Evolutionary conservation across 768 basidiomycete species (phyloP), one percentile per base, ranked within the genome.

Genomic region (Boletus subcaerulescens): DNA sequence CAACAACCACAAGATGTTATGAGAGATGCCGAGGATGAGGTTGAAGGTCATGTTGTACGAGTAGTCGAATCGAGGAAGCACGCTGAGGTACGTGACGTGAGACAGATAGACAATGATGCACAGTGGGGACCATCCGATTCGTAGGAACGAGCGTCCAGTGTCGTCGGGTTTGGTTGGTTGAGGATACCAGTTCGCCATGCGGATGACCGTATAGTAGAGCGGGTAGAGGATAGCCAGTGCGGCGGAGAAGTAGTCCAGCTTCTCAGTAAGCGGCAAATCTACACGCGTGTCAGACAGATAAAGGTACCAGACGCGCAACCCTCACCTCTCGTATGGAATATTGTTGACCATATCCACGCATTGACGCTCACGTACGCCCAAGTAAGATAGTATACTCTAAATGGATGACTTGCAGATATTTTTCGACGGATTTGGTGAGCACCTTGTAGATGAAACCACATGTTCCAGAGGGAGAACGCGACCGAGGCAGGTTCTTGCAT

Each of bases 401-500:
- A 86, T 0, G 89, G 87, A 65, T 93, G 88, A 2, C 64, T 69
- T 2, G 67, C 61, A 0, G 86, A 76, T 4, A 93, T 60, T 36
- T 65, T 73, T 41, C 66, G 72, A 20, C 70, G 71, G 13, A 93
- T 60, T 59, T 74, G 75, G 14, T 64, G 65, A 8, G 77, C 75
- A 2, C 94, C 94, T 49, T 74, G 73, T 2, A 76, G 71, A 70
- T 99, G 94, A 40, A 79, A 81, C 75, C 78, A 83, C 40, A 96
- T 75, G 69, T 99, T 98, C 55, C 86, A 73, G n/a, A 97, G 63
- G 14, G 91, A 94, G 74, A 98, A 97, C 35, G 82, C 71, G 54
- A 97, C 94, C 3, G 91, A 91, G 9, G 94, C 88, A 7, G 96
- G 95, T 71, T 99, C 96, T 66, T 98, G 96, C 71, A 93, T 87